Base-by-base conservation (phyloP, 192 early-diverging fungal species). In the Gryganskiella cystojenkinii region DNA sequence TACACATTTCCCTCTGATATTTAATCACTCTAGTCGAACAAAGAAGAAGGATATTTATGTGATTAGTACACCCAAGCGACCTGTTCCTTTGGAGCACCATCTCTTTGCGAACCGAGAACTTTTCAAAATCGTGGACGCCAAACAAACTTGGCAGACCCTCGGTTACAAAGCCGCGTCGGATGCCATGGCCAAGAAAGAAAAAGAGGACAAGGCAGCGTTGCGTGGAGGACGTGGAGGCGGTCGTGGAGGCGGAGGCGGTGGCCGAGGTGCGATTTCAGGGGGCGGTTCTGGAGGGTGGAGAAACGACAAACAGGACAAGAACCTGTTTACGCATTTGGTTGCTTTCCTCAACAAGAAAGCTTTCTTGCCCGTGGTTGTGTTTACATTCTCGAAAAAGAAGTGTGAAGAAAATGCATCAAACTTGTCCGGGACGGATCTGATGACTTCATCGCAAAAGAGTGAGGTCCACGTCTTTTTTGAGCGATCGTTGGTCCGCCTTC, bases 21-120 rank as follows among this genome's bases (percentile, higher is more conserved):
- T n/a, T n/a, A n/a, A 43, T 61, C 6, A 22, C 63, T 46, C 10
- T 51, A 93, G 93, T 15, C 93, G 98, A 31, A 99, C 98, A 9
- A 98, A 98, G 71, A 93, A 96, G 82, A 92, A 95, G 80, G 91
- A 98, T 71, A 98, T 99, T 31, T 98, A 98, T 79, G 98, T 99
- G 1, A 98, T 99, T 69, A 96, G 90, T 59, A 99, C 98, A 14
- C 71, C 85, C 10, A 92, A 96, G 68, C 90, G 98, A 10, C 96
- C 96, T 11, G 94, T 99, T 0, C 98, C 98, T 14, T 83, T 99
- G 15, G 98, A 98, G 76, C 98, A 99, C 75, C 89, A 90, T 70
- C 81, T 99, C 15, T 99, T 94, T 57, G 92, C 95, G 15, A 88
- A 92, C 55, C 88, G 92, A 49, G 92, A 97, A 15, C 63, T 95